A percentile compares a stretch with the other conserved stretches of the same genome.
These are phyloP conservation scores for Lepidium didymum DNA, from an alignment of 345 rosid species.

Conservation along the genomic window DNA sequence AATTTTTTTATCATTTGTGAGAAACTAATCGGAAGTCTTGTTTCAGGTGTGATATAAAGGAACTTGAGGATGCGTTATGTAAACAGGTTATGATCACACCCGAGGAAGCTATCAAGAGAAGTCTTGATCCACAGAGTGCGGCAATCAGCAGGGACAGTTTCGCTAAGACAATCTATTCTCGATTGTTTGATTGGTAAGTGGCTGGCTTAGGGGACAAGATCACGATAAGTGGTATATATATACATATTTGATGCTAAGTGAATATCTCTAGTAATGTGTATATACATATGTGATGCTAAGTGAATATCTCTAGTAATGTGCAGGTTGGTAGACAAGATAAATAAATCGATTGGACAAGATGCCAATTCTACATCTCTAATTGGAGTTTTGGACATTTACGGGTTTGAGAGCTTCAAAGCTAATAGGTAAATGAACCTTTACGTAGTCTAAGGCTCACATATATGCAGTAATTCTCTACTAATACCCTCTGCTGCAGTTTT, in stretches of 20 bases:
- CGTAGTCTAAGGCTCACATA: neutral
- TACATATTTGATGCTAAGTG: constrained; percentile 9
- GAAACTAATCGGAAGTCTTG: neutral
- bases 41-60: constrained; percentile 68
- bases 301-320: constrained; percentile 20
- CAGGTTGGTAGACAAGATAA: constrained; percentile 89
- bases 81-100: constrained; percentile 98
- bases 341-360: constrained; percentile 88
- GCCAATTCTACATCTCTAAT: constrained; percentile 69
- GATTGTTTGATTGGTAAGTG: constrained; percentile 82
- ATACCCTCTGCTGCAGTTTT: constrained; percentile 46
- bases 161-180: constrained; percentile 87
- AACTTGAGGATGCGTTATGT: constrained; percentile 85
- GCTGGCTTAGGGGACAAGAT: neutral
- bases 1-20: neutral
- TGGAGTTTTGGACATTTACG: constrained; percentile 91
- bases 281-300: constrained; percentile 7
- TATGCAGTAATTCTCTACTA: constrained; percentile 2
- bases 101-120: constrained; percentile 88
- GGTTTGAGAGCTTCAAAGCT: constrained; percentile 90
- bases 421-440: constrained; percentile 47
- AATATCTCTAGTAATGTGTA: constrained; percentile 20
- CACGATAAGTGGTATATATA: neutral
- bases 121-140: constrained; percentile 91
- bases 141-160: constrained; percentile 76